Evolutionary conservation across 495 filamentous ascomycete genomes (phyloP).

Genomic region (Neurospora sp.): DNA sequence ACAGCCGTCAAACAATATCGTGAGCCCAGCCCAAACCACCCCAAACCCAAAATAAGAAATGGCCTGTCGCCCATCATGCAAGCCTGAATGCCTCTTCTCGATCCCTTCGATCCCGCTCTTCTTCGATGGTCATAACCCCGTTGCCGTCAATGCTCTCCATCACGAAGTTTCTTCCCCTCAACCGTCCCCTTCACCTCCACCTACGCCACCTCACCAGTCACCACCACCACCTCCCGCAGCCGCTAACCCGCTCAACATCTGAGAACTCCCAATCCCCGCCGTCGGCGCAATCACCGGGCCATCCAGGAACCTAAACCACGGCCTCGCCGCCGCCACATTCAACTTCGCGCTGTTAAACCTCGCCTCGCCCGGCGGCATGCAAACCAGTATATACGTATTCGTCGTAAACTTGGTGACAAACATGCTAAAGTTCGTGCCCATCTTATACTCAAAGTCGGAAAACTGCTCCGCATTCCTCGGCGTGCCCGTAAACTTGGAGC

Average conservation of each 20-base stretch:
- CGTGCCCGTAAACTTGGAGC: slow-evolving; percentile 39
- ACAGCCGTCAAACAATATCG: background rate
- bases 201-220: background rate
- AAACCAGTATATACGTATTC: slow-evolving; percentile 90
- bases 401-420: slow-evolving; percentile 89
- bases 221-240: background rate
- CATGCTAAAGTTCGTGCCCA: slow-evolving; percentile 64
- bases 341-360: slow-evolving; percentile 80
- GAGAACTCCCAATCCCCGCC: background rate
- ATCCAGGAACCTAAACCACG: slow-evolving; percentile 58
- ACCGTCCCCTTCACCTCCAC: background rate
- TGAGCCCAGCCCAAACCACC: background rate
- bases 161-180: background rate
- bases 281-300: slow-evolving; percentile 19
- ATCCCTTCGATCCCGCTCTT: background rate
- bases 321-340: slow-evolving; percentile 76
- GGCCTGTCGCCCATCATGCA: background rate
- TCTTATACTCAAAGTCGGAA: slow-evolving; percentile 43
- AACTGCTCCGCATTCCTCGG: slow-evolving; percentile 49
- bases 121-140: background rate
- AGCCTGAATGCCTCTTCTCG: background rate
- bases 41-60: background rate
- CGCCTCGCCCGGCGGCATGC: slow-evolving; percentile 78
- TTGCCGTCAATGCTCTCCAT: background rate
- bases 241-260: background rate